Base-by-base conservation (phyloP, 768 basidiomycete species). In the Kwoniella botswanensis region DNA sequence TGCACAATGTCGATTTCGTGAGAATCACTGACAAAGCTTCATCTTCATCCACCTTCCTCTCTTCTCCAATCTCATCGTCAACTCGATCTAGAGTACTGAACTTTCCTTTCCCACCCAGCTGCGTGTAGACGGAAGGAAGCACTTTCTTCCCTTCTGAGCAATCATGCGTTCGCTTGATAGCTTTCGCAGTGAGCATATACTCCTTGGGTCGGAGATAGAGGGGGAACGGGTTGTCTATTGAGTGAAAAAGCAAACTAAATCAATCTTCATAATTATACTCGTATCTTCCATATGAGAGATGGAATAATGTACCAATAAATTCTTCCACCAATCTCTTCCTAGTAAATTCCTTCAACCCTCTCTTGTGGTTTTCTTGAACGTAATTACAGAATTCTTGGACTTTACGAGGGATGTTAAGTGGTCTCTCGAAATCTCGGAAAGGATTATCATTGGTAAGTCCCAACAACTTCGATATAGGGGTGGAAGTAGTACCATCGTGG, bases 121-220 rank as follows among this genome's bases (percentile, higher is more conserved):
- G 52, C 2, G 17, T 6, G 44, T 12, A 57, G 4, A 17, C 17
- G 1, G 15, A 42, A 7, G 67, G 60, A n/a, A 56, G 2, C 6
- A 22, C 42, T 22, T 44, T 22, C 17, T 57, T 57, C 18, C 54
- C 65, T 46, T 18, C 50, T 2, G 26, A 24, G 5, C 43, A 35
- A 24, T 41, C 41, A 24, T 46, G 62, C 9, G 68, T 64, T 24
- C 35, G 29, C 29, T 35, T 50, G 35, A 70, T 21, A 13, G 68
- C 68, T 41, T 59, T 43, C 3, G 43, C 52, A 26, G 63, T 70
- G 21, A 70, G 68, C 18, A 57, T 24, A n/a, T 21, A 11, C 13
- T 59, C 35, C 53, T 26, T 70, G 18, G 41, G 53, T n/a, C 55
- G 62, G 10, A 35, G 41, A n/a, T 29, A 29, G 6, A 18, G 17